These are phyloP conservation scores for Leishmania aethiopica DNA, from an alignment of 208 protist species.

Conservation along the genomic window DNA sequence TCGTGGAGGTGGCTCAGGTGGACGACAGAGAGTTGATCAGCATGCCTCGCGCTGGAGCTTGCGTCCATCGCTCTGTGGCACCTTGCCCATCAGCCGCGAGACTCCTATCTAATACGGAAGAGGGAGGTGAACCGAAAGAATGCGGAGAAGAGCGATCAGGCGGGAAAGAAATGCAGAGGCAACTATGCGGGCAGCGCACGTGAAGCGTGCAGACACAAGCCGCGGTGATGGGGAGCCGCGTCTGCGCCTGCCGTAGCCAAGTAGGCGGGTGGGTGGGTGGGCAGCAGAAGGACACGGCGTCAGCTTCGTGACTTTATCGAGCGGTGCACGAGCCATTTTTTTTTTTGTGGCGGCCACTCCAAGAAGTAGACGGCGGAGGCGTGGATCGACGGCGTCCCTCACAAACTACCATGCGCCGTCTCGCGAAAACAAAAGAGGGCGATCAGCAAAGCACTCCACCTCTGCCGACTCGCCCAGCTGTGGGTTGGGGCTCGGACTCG, in stretches of 20 bases:
- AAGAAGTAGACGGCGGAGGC: background rate
- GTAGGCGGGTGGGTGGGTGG: background rate
- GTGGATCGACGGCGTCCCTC: background rate
- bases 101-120: background rate
- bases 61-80: slow-evolving; percentile 1
- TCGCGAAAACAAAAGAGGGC: background rate
- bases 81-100: background rate
- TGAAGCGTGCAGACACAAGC: background rate
- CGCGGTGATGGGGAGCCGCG: background rate
- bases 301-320: background rate
- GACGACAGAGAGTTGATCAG: slow-evolving; percentile 21
- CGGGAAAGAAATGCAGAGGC: background rate
- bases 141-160: background rate
- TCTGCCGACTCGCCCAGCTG: background rate
- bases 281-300: background rate
- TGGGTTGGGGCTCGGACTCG: background rate
- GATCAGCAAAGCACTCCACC: background rate
- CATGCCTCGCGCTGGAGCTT: background rate
- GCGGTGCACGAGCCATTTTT: background rate
- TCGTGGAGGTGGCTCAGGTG: slow-evolving; percentile 36
- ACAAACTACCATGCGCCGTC: background rate
- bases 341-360: background rate
- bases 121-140: background rate
- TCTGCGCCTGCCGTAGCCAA: background rate
- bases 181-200: background rate